phyloP scores from a whole-genome alignment of 2,329 filamentous ascomycete genomes.

The Calonectria henricotiae region DNA sequence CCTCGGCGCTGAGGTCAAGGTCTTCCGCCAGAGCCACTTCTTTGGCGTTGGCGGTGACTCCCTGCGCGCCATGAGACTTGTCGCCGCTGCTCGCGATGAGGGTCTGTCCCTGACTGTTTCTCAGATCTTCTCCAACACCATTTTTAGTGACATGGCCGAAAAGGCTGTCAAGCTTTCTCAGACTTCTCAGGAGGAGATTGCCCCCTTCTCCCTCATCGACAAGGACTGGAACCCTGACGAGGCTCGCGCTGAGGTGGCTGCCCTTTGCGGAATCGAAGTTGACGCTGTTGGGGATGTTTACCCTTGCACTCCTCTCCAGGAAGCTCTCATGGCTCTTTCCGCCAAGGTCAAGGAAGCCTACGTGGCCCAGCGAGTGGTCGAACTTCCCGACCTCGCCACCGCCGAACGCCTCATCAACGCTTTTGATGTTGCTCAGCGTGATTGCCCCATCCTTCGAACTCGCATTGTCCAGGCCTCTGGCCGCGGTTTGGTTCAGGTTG shows the following conservation, averaged over 20 bases:
- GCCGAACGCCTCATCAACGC: constrained; percentile 61
- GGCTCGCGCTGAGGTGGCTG: constrained; percentile 59
- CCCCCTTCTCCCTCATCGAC: constrained; percentile 61
- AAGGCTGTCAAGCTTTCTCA: constrained; percentile 49
- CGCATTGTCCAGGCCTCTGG: constrained; percentile 65
- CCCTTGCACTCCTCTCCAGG: constrained; percentile 70
- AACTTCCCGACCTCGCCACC: constrained; percentile 58
- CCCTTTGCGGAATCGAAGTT: constrained; percentile 59
- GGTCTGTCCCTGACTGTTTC: constrained; percentile 63
- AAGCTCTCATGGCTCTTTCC: constrained; percentile 70
- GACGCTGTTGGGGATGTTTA: constrained; percentile 67
- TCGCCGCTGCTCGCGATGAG: constrained; percentile 61
- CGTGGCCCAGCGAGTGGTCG: constrained; percentile 66
- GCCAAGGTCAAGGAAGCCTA: constrained; percentile 69
- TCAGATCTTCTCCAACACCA: constrained; percentile 64
- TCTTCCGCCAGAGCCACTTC: constrained; percentile 63
- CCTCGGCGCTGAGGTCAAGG: constrained; percentile 56
- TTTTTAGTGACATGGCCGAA: constrained; percentile 63
- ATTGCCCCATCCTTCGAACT: constrained; percentile 65
- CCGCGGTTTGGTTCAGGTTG: constrained; percentile 65
- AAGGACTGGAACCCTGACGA: constrained; percentile 55
- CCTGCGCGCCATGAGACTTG: constrained; percentile 68
- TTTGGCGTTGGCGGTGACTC: constrained; percentile 69
- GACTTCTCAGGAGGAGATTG: constrained; percentile 50
- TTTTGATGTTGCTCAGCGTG: constrained; percentile 60